phyloP scores from a whole-genome alignment of 768 basidiomycete species.

The Suillus bovinus region DNA sequence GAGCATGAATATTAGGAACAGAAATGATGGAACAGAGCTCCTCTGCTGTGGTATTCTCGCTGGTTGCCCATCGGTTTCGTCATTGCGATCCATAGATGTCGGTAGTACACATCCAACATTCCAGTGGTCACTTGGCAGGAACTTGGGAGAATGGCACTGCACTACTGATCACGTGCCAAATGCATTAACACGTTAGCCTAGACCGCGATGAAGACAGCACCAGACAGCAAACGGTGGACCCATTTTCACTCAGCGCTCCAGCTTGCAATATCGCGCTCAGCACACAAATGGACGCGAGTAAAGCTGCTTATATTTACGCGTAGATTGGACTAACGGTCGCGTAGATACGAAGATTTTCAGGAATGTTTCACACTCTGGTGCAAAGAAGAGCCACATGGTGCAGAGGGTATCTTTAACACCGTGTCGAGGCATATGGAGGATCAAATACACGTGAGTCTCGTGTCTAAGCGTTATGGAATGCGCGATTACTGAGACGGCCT shows the following conservation, averaged over 20 bases:
- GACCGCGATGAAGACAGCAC: conserved; percentile 17
- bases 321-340: neutral
- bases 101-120: neutral
- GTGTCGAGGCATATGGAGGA: conserved; percentile 74
- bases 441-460: conserved; percentile 43
- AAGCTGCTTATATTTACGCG: neutral
- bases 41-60: conserved; percentile 41
- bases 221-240: conserved; percentile 48
- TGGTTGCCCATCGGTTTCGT: conserved; percentile 22
- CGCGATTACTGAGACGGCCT: neutral
- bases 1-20: conserved; percentile 72
- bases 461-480: neutral
- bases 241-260: conserved; percentile 53
- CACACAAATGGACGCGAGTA: conserved; percentile 56
- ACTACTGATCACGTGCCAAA: conserved; percentile 26
- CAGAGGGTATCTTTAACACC: conserved; percentile 59
- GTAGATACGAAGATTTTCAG: conserved; percentile 51
- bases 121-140: conserved; percentile 2
- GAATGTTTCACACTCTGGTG: conserved; percentile 69
- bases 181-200: neutral
- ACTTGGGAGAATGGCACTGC: neutral
- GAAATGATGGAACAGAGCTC: conserved; percentile 68
- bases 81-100: conserved; percentile 31
- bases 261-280: conserved; percentile 51
- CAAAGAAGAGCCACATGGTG: conserved; percentile 64